Conservation (phyloP, 768 basidiomycete genomes). For the Suillus subalutaceus region DNA sequence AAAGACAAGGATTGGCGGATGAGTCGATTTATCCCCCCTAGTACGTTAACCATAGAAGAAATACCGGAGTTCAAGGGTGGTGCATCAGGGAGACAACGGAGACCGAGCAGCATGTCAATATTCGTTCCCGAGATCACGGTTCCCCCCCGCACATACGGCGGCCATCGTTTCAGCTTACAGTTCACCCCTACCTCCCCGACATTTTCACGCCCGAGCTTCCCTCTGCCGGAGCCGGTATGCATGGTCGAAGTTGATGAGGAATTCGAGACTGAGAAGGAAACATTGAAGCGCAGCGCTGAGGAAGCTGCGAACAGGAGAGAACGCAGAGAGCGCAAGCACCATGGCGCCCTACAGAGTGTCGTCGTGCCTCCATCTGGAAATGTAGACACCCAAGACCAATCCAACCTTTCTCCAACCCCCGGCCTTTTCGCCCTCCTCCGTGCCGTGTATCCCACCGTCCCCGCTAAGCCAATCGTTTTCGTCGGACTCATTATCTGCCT, state of each 20-base stretch:
- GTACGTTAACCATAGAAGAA: slow-evolving; percentile 28
- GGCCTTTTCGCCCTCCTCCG: slow-evolving; percentile 46
- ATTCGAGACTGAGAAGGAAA: slow-evolving; percentile 50
- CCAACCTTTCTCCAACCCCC: slow-evolving; percentile 14
- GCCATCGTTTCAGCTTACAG: slow-evolving; percentile 55
- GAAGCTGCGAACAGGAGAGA: slow-evolving; percentile 42
- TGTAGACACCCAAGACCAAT: slow-evolving; percentile 7
- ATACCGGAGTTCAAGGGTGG: slow-evolving; percentile 24
- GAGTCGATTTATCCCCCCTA: slow-evolving; percentile 41
- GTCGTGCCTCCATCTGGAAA: slow-evolving; percentile 14
- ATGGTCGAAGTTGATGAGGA: slow-evolving; percentile 41
- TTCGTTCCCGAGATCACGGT: slow-evolving; percentile 33
- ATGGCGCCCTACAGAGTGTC: background rate
- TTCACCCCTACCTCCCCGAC: slow-evolving; percentile 61
- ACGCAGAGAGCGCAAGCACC: slow-evolving; percentile 23
- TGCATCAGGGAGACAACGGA: slow-evolving; percentile 20
- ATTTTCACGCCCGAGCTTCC: slow-evolving; percentile 30
- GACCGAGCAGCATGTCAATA: slow-evolving; percentile 41
- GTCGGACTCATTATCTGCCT: slow-evolving; percentile 72
- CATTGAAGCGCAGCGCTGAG: slow-evolving; percentile 41
- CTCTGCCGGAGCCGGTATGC: slow-evolving; percentile 8
- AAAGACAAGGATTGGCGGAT: slow-evolving; percentile 21
- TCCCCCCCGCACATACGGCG: slow-evolving; percentile 33
- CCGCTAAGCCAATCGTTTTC: slow-evolving; percentile 69
- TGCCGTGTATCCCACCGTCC: slow-evolving; percentile 68